phyloP scores from a whole-genome alignment of 805 yeast genomes.

The Barnettozyma vustinii region DNA sequence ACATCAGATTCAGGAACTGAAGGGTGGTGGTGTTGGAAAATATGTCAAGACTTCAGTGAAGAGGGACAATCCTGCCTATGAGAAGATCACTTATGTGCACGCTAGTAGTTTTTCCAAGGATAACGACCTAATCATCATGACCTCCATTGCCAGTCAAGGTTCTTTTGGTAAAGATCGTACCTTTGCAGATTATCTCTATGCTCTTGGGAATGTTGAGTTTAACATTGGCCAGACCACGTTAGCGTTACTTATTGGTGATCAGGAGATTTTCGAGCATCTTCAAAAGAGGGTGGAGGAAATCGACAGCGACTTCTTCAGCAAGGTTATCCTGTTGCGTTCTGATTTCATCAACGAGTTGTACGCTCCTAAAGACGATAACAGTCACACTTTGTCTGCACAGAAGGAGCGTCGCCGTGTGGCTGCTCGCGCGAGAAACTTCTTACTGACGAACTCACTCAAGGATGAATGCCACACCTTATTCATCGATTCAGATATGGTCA shows the following conservation, averaged over 20 bases:
- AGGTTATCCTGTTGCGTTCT: conserved; percentile 16
- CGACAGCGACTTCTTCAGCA: conserved; percentile 8
- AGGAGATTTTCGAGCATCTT: conserved; percentile 6
- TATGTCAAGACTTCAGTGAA: no score
- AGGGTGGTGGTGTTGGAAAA: no score
- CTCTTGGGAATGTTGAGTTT: conserved; percentile 27
- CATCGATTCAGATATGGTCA: conserved; percentile 27
- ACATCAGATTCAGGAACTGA: no score
- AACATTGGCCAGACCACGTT: conserved; percentile 19
- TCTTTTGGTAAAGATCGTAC: conserved; percentile 34
- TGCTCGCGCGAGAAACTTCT: conserved; percentile 27
- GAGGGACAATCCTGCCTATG: no score
- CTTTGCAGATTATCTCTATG: conserved; percentile 30
- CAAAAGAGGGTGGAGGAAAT: conserved; percentile 7
- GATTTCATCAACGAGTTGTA: conserved; percentile 17
- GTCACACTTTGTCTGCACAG: conserved; percentile 19
- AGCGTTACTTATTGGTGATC: conserved; percentile 14
- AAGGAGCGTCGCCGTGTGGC: conserved; percentile 25
- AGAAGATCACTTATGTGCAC: not conserved
- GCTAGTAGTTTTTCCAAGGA: conserved; percentile 1
- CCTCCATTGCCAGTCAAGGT: conserved; percentile 23
- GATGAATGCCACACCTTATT: conserved; percentile 27
- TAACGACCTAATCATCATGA: conserved; percentile 13
- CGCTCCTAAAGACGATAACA: conserved; percentile 11
- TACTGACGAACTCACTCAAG: conserved; percentile 21